Evolutionary conservation across 2,329 filamentous ascomycete species (phyloP), one percentile per base, ranked within the genome.

Genomic region (Penicillium freii): DNA sequence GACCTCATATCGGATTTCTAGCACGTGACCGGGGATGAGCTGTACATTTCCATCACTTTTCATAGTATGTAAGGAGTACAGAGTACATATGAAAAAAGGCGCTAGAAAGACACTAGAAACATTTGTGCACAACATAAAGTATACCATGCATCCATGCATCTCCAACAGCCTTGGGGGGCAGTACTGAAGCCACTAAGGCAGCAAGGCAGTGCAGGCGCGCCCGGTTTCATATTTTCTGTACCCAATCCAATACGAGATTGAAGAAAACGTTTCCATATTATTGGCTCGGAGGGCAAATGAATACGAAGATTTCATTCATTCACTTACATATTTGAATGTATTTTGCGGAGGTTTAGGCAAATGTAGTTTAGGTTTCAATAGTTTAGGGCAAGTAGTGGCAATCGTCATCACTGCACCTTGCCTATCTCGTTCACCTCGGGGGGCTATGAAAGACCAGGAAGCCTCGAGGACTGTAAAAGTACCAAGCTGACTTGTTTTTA

Each of bases 161-260:
- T 21, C 19, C 38, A 25, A 25, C 36, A 48, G 45, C 45, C 45
- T 48, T 38, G 47, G 40, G 34, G 25, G 34, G 33, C 25, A 38
- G 21, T 34, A 43, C 17, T 43, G 23, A 19, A 42, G 40, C 52
- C 45, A 47, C 40, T 10, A n/a, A 48, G 31, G 45, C 31, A 48
- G 31, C 5, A 15, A 53, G 49, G 54, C 54, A 56, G 54, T 56
- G 54, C 42, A 52, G 23, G 19, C 25, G 47, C 48, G 48, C 54
- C 54, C 40, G 42, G 27, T 36, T 56, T 40, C 42, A 43, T 48
- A 43, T 34, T 2, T 34, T 47, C 13, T 34, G 21, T 10, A 9
- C 33, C 51, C 43, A 47, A 44, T 39, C 51, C 31, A 29, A 17
- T 43, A 36, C 49, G 10, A 19, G 7, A 19, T 23, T 25, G 13